Base-by-base conservation (phyloP, 768 basidiomycete genomes). In the Mycena latifolia region DNA sequence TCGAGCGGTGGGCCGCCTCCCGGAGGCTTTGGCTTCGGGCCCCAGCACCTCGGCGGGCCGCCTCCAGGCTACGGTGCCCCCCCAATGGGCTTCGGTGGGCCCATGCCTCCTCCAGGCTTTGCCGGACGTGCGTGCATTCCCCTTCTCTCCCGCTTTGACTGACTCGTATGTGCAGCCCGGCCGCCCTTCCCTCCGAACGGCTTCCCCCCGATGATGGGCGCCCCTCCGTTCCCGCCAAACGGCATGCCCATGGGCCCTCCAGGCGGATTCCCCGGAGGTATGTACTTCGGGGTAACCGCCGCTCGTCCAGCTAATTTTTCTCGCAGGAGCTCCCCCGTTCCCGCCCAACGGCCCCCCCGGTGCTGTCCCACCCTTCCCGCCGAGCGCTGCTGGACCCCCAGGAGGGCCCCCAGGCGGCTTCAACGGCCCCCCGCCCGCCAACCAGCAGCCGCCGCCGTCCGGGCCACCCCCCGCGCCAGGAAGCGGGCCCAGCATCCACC, bases 21-120 rank as follows among this genome's bases (percentile, higher is more conserved):
- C 14, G 93, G 93, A 55, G 93, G 94, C 5, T 95, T 94, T 68
- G 92, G 92, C 10, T 94, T 94, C 71, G 92, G 92, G 25, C 92
- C 93, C 43, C 92, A 92, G 65, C 92, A 93, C 77, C 82, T 94
- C 55, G 86, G 85, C 55, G 85, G 80, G 1, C 87, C 89, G 14
- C 81, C 83, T n/a, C 81, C 82, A 33, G 80, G 79, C 24, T 84
- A 78, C 65, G 83, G 80, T 50, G 67, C 57, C 3, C 78, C 88
- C 11, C n/a, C n/a, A n/a, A 80, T 80, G 76, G 83, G 81, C 27
- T 87, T 85, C 55, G 84, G 83, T 58, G 83, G 81, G 18, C 85
- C 82, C 20, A 81, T 82, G 74, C 88, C 85, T 24, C 84, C 85
- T 5, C 81, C 81, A 63, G 85, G 84, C 39, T 90, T 88, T 68